Percentiles rank a stretch among this genome's conserved stretches.
These are phyloP conservation scores for Lentinula raphanica DNA, from an alignment of 768 basidiomycete species.

Conservation along the genomic window DNA sequence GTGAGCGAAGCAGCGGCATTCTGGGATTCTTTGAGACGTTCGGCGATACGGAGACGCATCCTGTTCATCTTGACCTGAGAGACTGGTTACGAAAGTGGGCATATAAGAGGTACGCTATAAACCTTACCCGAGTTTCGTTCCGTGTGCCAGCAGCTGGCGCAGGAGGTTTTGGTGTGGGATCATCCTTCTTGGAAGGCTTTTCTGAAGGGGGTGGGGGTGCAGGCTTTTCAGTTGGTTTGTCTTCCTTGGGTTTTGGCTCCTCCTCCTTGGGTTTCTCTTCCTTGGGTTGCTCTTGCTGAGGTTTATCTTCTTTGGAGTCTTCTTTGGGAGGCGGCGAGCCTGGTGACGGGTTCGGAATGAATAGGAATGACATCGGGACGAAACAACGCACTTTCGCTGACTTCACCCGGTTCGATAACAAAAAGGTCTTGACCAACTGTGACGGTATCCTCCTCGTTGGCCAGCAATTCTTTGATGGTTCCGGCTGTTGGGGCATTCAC, in stretches of 20 bases:
- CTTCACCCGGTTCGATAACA: slow-evolving; percentile 80
- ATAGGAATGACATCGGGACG: not conserved
- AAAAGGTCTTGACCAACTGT: slow-evolving; percentile 93
- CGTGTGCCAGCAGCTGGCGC: slow-evolving; percentile 46
- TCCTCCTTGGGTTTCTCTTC: slow-evolving; percentile 21
- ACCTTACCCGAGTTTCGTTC: slow-evolving; percentile 81
- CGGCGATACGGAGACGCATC: slow-evolving; percentile 95
- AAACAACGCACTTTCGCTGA: slow-evolving; percentile 37
- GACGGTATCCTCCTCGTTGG: slow-evolving; percentile 91
- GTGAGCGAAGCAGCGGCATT: slow-evolving; percentile 95
- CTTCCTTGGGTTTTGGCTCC: not conserved
- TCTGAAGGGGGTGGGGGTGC: slow-evolving; percentile 17
- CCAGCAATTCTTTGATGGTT: slow-evolving; percentile 81
- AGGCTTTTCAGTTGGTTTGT: slow-evolving; percentile 13
- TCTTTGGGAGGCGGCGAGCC: slow-evolving; percentile 9
- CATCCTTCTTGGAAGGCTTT: slow-evolving; percentile 15
- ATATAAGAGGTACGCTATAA: slow-evolving; percentile 15
- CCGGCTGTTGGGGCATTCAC: slow-evolving; percentile 91
- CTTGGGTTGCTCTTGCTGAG: slow-evolving; percentile 23
- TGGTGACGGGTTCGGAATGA: not conserved
- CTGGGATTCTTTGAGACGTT: slow-evolving; percentile 97
- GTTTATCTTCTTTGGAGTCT: slow-evolving; percentile 18
- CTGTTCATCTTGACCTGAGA: slow-evolving; percentile 93
- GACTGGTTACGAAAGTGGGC: not conserved
- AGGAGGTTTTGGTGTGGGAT: slow-evolving; percentile 13